Base-by-base conservation (phyloP, 2,329 filamentous ascomycete genomes). In the Elsinoe batatas region DNA sequence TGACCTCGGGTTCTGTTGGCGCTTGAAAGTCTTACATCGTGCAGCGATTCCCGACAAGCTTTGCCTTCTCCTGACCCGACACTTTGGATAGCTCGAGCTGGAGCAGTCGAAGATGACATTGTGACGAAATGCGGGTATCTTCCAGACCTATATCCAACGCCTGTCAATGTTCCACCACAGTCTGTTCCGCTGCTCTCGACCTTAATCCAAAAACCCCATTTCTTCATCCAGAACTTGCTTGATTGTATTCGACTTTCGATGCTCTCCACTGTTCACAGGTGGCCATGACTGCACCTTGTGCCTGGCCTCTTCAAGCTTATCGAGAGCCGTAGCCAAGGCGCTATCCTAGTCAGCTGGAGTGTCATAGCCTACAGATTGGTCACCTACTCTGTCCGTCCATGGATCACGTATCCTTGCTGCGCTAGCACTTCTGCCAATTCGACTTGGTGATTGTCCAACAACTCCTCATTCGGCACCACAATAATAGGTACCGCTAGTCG, bases 381-480 rank as follows among this genome's bases (percentile, higher is more conserved):
- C 36, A 67, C 78, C 56, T 77, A 89, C 85, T 79, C 76, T 40
- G 88, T 72, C 54, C 77, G 74, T 10, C 85, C 87, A 63, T 84
- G 78, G n/a, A 91, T 76, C 2, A 88, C 82, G 70, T 94, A 95
- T 20, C 85, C 84, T 61, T 88, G 81, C 20, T 76, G 73, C 32
- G 85, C 80, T 56, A 97, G 78, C 61, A 88, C 84, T 50, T 83
- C 76, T 0, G 91, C 91, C 55, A 98, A 79, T 68, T 97, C 89
- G 17, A 82, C 79, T 70, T 98, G 93, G 67, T 98, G 93, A 64
- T 98, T 91, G 65, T 94, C 84, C 63, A 95, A 79, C 0, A 98
- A 79, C 5, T 76, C 75, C 1, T 82, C 78, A 68, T 98, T 98
- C 2, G 91, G 87, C 2, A 98, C 90, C 0, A 95, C 88, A 50